Evolutionary conservation across 805 yeast genomes (phyloP), one percentile per base, ranked within the genome.

Genomic region (Saturnispora dispora): DNA sequence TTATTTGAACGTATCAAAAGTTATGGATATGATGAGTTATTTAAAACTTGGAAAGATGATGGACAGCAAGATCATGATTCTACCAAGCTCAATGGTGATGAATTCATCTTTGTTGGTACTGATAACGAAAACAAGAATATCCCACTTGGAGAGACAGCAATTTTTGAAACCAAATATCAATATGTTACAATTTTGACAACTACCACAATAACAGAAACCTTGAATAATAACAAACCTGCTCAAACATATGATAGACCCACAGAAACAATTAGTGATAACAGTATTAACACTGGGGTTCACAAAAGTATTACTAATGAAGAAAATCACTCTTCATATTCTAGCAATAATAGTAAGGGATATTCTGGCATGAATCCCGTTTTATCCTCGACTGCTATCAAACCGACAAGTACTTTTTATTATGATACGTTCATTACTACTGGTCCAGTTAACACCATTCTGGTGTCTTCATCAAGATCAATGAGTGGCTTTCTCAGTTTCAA

Each of bases 81-180:
- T 44, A 49, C 44, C 42, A 50, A 59, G 8, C 58, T 61, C 53
- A 60, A 58, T 13, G 57, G 63, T 5, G 62, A 64, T 53, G 55
- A 56, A 45, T 59, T 63, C 33, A 46, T 59, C 5, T 65, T 65
- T 52, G 55, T 63, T 42, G 66, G 67, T 8, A 54, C 64, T 53
- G 66, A 60, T 18, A 6, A n/a, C 11, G 28, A 8, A 15, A 17
- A 48, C 4, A 35, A 48, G 13, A 30, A 40, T 6, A 15, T 3
- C 1, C 28, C 15, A 27, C 28, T 27, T 3, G 10, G 41, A 3
- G 46, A 46, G 10, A 20, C 22, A 3, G 18, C 51, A 7, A 44
- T 50, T 27, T 37, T 42, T 35, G 53, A 50, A 27, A 48, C 54
- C 3, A 10, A 49, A 18, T 28, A 48, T 35, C 30, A 36, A 18